Conservation (phyloP, 83 land plant species). For the Larix sibirica region DNA sequence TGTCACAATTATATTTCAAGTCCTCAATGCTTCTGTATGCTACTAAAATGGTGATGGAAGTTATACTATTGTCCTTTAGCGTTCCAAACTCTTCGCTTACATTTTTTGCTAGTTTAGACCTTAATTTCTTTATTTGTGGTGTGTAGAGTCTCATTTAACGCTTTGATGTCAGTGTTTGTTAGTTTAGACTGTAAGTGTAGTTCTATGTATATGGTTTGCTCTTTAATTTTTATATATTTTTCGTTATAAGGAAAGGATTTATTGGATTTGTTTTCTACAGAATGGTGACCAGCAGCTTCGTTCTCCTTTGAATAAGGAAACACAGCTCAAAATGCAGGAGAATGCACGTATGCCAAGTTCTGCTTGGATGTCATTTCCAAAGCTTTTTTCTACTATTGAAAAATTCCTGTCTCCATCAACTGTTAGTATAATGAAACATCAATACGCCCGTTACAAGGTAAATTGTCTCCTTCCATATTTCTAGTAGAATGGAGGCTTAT, state of each 20-base stretch:
- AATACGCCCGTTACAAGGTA: slow-evolving; percentile 38
- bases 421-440: slow-evolving; percentile 26
- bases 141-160: too few species aligned
- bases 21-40: too few species aligned
- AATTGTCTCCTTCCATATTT: background rate
- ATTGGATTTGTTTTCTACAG: background rate
- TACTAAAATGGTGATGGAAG: too few species aligned
- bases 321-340: background rate
- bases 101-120: too few species aligned
- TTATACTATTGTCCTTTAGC: too few species aligned
- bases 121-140: too few species aligned
- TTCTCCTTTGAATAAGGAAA: background rate
- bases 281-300: background rate
- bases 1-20: too few species aligned
- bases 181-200: too few species aligned
- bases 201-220: too few species aligned
- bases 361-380: slow-evolving; percentile 54
- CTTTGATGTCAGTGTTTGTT: too few species aligned
- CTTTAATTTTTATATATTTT: background rate
- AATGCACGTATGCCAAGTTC: slow-evolving; percentile 33
- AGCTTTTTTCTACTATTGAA: slow-evolving; percentile 32
- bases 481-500: background rate
- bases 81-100: too few species aligned
- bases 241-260: background rate
- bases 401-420: slow-evolving; percentile 28